A percentile compares a stretch with the other conserved stretches of the same genome.
These are phyloP conservation scores for Xerocomellus chrysenteron DNA, from an alignment of 768 basidiomycete genomes.

Conservation along the genomic window DNA sequence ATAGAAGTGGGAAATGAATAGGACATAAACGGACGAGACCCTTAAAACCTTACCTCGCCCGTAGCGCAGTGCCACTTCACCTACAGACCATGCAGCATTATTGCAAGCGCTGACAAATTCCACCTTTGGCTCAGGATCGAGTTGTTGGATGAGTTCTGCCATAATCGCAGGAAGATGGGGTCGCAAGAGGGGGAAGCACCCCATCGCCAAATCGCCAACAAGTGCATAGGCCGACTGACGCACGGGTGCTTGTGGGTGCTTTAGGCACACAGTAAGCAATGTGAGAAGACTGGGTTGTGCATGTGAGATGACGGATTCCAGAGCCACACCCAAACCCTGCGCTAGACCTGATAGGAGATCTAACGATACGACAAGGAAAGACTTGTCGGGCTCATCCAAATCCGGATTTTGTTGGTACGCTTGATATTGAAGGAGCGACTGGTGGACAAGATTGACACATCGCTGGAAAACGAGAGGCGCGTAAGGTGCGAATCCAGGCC, in stretches of 20 bases:
- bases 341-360: constrained; percentile 94
- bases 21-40: neutral
- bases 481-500: constrained; percentile 82
- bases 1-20: constrained; percentile 9
- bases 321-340: constrained; percentile 81
- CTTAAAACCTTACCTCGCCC: constrained; percentile 55
- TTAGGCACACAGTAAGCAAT: constrained; percentile 84
- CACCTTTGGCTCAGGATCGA: constrained; percentile 88
- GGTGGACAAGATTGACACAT: constrained; percentile 83
- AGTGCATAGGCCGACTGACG: constrained; percentile 98
- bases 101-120: constrained; percentile 98
- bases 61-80: constrained; percentile 93
- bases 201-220: constrained; percentile 96
- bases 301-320: constrained; percentile 69
- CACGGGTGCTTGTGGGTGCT: constrained; percentile 94
- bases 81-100: constrained; percentile 99
- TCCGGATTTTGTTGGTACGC: constrained; percentile 86
- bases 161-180: constrained; percentile 88
- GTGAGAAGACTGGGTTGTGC: constrained; percentile 77
- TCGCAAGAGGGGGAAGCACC: constrained; percentile 83
- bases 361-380: constrained; percentile 97
- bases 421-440: constrained; percentile 81
- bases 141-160: constrained; percentile 83
- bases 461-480: constrained; percentile 91
- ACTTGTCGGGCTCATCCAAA: constrained; percentile 92